These are phyloP conservation scores for Magnusiomyces sp. DNA, from an alignment of 1,139 yeast species.

Conservation along the genomic window DNA sequence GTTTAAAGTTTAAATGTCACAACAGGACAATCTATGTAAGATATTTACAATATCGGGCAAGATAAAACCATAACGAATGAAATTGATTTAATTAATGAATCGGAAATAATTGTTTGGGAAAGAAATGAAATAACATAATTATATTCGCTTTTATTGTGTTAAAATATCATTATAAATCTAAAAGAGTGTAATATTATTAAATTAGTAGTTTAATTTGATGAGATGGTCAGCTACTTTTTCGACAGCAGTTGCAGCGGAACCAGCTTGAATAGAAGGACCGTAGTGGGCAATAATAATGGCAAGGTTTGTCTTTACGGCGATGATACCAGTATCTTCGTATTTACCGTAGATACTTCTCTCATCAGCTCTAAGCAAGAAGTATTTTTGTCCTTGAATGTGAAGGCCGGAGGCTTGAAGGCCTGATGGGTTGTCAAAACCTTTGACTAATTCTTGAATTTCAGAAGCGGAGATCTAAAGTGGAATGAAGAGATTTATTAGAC, in stretches of 20 bases:
- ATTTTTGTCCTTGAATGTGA: slow-evolving; percentile 77
- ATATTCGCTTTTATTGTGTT: neutral
- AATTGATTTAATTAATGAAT: neutral
- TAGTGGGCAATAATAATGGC: slow-evolving; percentile 92
- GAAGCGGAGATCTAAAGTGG: slow-evolving; percentile 35
- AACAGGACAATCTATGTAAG: neutral
- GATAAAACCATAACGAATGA: neutral
- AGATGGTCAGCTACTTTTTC: slow-evolving; percentile 94
- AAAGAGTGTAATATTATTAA: neutral
- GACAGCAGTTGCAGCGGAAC: slow-evolving; percentile 89
- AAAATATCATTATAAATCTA: neutral
- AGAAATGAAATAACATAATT: neutral
- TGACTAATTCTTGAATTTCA: slow-evolving; percentile 68
- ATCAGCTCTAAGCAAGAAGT: slow-evolving; percentile 82
- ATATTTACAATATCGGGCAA: neutral
- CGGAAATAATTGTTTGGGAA: neutral
- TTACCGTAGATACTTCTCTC: slow-evolving; percentile 92
- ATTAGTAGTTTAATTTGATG: slow-evolving; percentile 72
- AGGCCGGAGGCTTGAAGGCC: slow-evolving; percentile 77
- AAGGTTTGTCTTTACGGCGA: slow-evolving; percentile 89
- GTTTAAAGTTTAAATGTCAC: slow-evolving; percentile 2
- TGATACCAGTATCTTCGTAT: slow-evolving; percentile 75
- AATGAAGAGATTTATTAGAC: slow-evolving; percentile 7
- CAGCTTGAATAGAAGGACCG: slow-evolving; percentile 72
- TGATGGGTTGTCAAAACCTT: slow-evolving; percentile 73